Percentiles rank a stretch among this genome's conserved stretches.
Evolutionary conservation across 129 eudicot genomes (phyloP).

Genomic region (Tanacetum coccineum): DNA sequence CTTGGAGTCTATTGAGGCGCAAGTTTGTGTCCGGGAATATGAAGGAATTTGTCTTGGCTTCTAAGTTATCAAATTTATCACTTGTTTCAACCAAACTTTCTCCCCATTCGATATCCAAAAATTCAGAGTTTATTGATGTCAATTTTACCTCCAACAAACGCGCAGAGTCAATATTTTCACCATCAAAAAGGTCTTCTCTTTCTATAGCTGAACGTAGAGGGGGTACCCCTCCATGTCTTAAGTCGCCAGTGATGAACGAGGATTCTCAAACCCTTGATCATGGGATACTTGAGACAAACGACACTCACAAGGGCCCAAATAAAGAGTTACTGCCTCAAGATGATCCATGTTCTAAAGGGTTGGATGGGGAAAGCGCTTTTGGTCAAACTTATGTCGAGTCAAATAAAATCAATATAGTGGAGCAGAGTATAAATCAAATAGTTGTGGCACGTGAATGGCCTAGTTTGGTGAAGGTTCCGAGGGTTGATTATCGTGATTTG

Average conservation of each 20-base stretch:
- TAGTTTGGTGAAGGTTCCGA: slow-evolving; percentile 39
- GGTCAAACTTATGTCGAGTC: too few species aligned
- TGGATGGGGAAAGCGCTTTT: neutral
- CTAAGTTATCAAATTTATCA: slow-evolving; percentile 52
- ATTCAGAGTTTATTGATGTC: slow-evolving; percentile 56
- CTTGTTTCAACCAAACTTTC: slow-evolving; percentile 43
- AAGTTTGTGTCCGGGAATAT: slow-evolving; percentile 56
- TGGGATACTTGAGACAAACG: slow-evolving; percentile 13
- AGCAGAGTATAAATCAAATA: neutral
- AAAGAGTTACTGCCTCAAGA: slow-evolving; percentile 17
- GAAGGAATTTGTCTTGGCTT: slow-evolving; percentile 65
- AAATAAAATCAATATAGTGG: too few species aligned
- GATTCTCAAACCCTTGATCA: slow-evolving; percentile 27
- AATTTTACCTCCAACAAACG: slow-evolving; percentile 42
- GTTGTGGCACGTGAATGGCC: slow-evolving; percentile 58
- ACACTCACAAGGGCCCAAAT: slow-evolving; percentile 13
- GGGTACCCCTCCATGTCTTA: slow-evolving; percentile 36
- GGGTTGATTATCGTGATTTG: slow-evolving; percentile 35
- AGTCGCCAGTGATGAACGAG: slow-evolving; percentile 37
- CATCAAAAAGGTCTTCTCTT: slow-evolving; percentile 40
- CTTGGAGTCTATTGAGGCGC: slow-evolving; percentile 67
- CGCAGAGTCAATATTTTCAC: slow-evolving; percentile 21
- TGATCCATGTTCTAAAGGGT: slow-evolving; percentile 16
- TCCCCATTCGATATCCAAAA: slow-evolving; percentile 52
- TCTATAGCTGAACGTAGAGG: slow-evolving; percentile 78